Base-by-base conservation (phyloP, 768 basidiomycete genomes). In the Tylopilus vinaceipallidus region DNA sequence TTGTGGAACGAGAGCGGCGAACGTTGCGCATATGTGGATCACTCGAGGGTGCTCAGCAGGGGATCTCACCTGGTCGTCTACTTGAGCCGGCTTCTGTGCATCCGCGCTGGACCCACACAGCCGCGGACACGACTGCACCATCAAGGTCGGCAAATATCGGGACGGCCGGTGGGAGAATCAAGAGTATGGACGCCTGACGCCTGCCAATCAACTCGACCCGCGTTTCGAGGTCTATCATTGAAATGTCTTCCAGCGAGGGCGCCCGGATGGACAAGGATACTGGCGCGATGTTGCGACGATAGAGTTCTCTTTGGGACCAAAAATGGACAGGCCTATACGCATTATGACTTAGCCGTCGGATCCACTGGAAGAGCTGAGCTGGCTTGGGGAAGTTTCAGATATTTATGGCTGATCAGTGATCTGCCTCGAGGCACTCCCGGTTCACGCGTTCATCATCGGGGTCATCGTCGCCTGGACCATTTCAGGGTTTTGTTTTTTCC, bases 401-500 rank as follows among this genome's bases (percentile, higher is more conserved):
- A 48, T 58, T 17, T 40, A 47, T 26, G 37, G 38, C 27, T 35
- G 54, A 52, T 59, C 48, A 29, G 41, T 37, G 54, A 52, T 59
- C 50, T 45, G 52, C 59, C 59, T 60, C 38, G 46, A 61, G 59
- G 59, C 51, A 7, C 30, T 8, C 19, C 30, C 7, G 1, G 43
- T 60, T 60, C 58, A 33, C 58, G 58, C 58, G 58, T 58, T 60
- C 58, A 58, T 60, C 43, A 57, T 42, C 43, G 36, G 33, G 33
- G 1, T 4, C 26, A 17, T 40, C 8, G 13, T 41, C 14, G 38
- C 30, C 35, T 42, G 4, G 26, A 1, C 40, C 29, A 30, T 47
- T 56, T 14, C 38, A 59, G 57, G 57, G 49, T 19, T 20, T 29
- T 2, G 14, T 42, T 40, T 51, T 34, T 40, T 47, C 45, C 57